Conservation (phyloP, 192 early-diverging fungal genomes). For the Cetraspora pellucida region DNA sequence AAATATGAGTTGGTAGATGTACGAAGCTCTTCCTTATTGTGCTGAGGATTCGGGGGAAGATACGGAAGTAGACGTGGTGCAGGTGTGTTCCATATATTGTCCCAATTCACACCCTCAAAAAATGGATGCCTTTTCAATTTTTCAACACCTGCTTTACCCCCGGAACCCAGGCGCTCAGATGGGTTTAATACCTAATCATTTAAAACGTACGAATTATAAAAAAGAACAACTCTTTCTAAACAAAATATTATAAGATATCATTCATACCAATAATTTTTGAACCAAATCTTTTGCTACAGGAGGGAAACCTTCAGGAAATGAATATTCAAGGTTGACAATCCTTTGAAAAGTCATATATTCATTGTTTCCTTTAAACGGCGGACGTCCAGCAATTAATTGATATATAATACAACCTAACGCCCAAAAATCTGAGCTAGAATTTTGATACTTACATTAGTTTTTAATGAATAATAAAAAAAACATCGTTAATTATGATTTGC, state of each 20-base stretch:
- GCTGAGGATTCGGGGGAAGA: slow-evolving; percentile 40
- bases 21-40: slow-evolving; percentile 40
- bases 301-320: slow-evolving; percentile 77
- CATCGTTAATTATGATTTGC: neutral
- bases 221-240: neutral
- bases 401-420: slow-evolving; percentile 90
- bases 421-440: slow-evolving; percentile 73
- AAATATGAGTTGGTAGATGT: slow-evolving; percentile 38
- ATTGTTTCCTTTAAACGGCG: slow-evolving; percentile 93
- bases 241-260: neutral
- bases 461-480: slow-evolving; percentile 2
- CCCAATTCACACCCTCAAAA: slow-evolving; percentile 82
- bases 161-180: slow-evolving; percentile 61
- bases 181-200: slow-evolving; percentile 53
- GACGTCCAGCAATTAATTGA: slow-evolving; percentile 84
- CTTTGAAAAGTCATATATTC: slow-evolving; percentile 98
- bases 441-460: neutral
- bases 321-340: slow-evolving; percentile 86
- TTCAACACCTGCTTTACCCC: slow-evolving; percentile 52
- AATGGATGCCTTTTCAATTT: slow-evolving; percentile 78
- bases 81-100: slow-evolving; percentile 51
- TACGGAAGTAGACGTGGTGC: slow-evolving; percentile 55
- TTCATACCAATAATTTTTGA: slow-evolving; percentile 63
- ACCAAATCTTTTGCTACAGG: slow-evolving; percentile 75
- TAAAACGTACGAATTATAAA: neutral